A percentile compares a stretch with the other conserved stretches of the same genome.
Evolutionary conservation across 805 yeast species (phyloP).

Genomic region (Scheffersomyces coipomensis): DNA sequence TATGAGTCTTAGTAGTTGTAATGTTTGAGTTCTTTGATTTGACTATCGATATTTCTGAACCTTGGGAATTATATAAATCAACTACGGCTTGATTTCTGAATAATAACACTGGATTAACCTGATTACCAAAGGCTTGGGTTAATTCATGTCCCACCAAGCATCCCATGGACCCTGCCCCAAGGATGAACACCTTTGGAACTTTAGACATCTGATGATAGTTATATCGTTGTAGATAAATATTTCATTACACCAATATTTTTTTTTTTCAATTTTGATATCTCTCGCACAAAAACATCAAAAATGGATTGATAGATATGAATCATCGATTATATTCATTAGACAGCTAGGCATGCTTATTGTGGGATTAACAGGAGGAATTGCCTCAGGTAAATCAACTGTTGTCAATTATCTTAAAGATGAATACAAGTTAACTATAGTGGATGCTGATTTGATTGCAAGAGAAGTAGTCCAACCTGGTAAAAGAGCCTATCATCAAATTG

Average conservation of each 20-base stretch:
- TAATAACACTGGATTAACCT: conserved; percentile 36
- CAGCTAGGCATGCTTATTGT: conserved; percentile 67
- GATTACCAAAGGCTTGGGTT: conserved; percentile 37
- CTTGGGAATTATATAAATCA: conserved; percentile 37
- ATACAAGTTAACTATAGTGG: conserved; percentile 62
- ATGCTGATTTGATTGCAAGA: conserved; percentile 88
- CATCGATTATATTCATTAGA: not conserved
- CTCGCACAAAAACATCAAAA: not conserved
- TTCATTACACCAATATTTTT: not conserved
- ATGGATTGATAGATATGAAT: no score
- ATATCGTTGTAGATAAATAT: not conserved
- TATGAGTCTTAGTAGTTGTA: conserved; percentile 7
- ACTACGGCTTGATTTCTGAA: conserved; percentile 41
- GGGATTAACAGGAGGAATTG: conserved; percentile 98
- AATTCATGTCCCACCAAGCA: conserved; percentile 46
- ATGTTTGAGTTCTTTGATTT: conserved; percentile 19
- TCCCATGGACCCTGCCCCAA: conserved; percentile 59
- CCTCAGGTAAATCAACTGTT: conserved; percentile 94
- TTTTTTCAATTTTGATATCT: not conserved
- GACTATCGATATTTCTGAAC: conserved; percentile 33
- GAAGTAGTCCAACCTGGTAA: conserved; percentile 82
- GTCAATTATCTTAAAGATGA: conserved; percentile 55
- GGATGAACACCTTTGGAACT: conserved; percentile 27
- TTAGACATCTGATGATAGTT: not conserved
- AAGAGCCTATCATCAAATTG: conserved; percentile 65